These are phyloP conservation scores for Salicornia ramosissima DNA, from an alignment of 148 eudicot genomes.

Conservation along the genomic window DNA sequence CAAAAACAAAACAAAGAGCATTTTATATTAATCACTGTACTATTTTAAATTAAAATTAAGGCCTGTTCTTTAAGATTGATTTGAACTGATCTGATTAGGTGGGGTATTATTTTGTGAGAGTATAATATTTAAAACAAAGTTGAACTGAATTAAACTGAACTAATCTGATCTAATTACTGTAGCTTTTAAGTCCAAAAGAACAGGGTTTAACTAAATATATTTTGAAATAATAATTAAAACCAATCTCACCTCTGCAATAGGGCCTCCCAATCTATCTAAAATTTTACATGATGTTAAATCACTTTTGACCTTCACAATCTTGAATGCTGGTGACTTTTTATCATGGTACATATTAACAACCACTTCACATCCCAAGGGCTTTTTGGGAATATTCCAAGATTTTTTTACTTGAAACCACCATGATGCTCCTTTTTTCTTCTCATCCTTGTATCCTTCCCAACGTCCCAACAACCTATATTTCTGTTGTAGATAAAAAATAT, in stretches of 20 bases:
- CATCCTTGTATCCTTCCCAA: constrained; percentile 35
- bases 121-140: too few relatives aligned
- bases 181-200: too few relatives aligned
- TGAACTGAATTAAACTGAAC: too few relatives aligned
- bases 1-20: background rate
- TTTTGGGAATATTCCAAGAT: constrained; percentile 24
- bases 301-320: constrained; percentile 25
- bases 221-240: background rate
- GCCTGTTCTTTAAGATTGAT: too few relatives aligned
- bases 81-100: too few relatives aligned
- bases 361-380: constrained; percentile 18
- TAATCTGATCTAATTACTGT: too few relatives aligned
- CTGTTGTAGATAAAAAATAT: constrained; percentile 23
- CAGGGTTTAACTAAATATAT: too few relatives aligned
- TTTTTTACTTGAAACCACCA: constrained; percentile 33
- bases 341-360: constrained; percentile 21
- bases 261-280: constrained; percentile 29
- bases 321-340: constrained; percentile 13
- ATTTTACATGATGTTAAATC: constrained; percentile 24
- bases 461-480: constrained; percentile 28
- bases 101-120: too few relatives aligned
- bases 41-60: background rate
- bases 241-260: constrained; percentile 36
- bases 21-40: background rate
- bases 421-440: constrained; percentile 25